Evolutionary conservation across 306 rosid genomes (phyloP), one percentile per base, ranked within the genome.

Genomic region (Prinsepia uniflora): DNA sequence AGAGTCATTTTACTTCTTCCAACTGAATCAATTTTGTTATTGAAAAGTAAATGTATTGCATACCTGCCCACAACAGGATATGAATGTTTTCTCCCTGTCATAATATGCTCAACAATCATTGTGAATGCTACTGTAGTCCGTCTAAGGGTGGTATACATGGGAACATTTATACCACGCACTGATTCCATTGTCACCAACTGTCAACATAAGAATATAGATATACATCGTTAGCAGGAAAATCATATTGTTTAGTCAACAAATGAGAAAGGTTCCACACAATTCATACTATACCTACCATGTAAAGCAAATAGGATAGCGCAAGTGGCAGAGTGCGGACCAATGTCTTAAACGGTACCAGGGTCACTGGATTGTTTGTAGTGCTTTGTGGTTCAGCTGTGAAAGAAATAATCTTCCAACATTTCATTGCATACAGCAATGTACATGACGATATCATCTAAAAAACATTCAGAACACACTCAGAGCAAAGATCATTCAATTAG

Each of bases 121-220:
- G 96, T 87, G 72, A 87, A 87, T 57, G 86, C 93, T 58, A 90
- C 81, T 0, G 79, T 83, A 7, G 93, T 87, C 73, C 93, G 80
- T 75, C 96, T 80, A 7, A 90, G 96, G 41, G 92, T 85, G 42
- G 93, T 85, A 68, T 90, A 87, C 91, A 87, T 90, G 0, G 96
- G 96, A 73, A 90, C 79, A 65, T 76, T 90, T 70, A 87, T 81
- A 74, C 81, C 84, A 0, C 91, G 86, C n/a, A 87, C 96, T 48
- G 96, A 81, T 82, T 84, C 96, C 93, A 85, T 90, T 10, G 93
- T 82, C 48, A 85, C 86, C 55, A 87, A 53, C 92, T 90, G 80
- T 71, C 70, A 81, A 30, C 75, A 83, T 67, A 77, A 81, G 45
- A 52, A 14, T 48, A 55, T 12, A 50, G 7, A n/a, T 1, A 19